phyloP scores from a whole-genome alignment of 2,329 filamentous ascomycete genomes.

The Hymenoscyphus fructigenus region DNA sequence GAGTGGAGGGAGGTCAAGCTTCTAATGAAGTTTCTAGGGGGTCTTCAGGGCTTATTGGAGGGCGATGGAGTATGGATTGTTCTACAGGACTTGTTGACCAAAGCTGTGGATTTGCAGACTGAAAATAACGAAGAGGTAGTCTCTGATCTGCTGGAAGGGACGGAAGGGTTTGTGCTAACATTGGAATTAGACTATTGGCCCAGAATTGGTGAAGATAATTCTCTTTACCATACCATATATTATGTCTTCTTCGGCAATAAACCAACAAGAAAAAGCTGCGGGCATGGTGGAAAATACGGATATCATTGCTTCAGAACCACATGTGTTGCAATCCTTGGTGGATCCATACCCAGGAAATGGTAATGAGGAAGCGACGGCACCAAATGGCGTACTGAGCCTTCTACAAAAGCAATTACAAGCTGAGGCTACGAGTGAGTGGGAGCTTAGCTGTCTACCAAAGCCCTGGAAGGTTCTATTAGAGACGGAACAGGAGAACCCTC shows the following conservation, averaged over 20 bases:
- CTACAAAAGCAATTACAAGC: slow-evolving; percentile 82
- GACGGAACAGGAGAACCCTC: slow-evolving; percentile 61
- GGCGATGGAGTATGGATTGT: slow-evolving; percentile 83
- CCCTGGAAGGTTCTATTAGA: slow-evolving; percentile 65
- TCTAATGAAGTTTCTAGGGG: slow-evolving; percentile 83
- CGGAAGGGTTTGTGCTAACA: slow-evolving; percentile 14
- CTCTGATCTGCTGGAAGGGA: slow-evolving; percentile 23
- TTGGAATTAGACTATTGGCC: slow-evolving; percentile 56
- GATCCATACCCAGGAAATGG: slow-evolving; percentile 75
- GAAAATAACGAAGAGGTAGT: slow-evolving; percentile 88
- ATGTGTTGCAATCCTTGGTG: slow-evolving; percentile 80
- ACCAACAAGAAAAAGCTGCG: slow-evolving; percentile 70
- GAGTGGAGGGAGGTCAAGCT: slow-evolving; percentile 92
- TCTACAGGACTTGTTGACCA: slow-evolving; percentile 84
- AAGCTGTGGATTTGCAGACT: slow-evolving; percentile 91
- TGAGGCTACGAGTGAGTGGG: slow-evolving; percentile 75
- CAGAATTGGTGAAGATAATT: slow-evolving; percentile 96
- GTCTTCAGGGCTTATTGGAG: slow-evolving; percentile 75
- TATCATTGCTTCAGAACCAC: slow-evolving; percentile 86
- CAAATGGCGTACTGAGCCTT: slow-evolving; percentile 73
- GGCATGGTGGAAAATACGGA: slow-evolving; percentile 91
- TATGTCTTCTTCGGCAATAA: slow-evolving; percentile 69
- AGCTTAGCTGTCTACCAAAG: slow-evolving; percentile 66
- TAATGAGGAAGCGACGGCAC: slow-evolving; percentile 59
- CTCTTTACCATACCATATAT: slow-evolving; percentile 91